Evolutionary conservation across 305 asterid species (phyloP).

Genomic region (Fraxinus platypoda): DNA sequence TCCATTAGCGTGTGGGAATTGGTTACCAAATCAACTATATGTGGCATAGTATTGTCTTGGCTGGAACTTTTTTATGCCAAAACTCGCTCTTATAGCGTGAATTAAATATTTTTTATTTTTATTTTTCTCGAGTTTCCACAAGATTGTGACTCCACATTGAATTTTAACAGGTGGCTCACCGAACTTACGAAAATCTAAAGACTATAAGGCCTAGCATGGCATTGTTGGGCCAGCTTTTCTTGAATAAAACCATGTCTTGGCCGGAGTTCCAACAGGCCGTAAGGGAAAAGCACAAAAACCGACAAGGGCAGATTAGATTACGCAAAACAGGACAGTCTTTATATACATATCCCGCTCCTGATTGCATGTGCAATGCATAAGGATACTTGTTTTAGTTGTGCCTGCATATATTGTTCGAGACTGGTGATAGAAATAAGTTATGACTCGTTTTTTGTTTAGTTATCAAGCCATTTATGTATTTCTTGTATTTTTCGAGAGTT

Average conservation of each 20-base stretch:
- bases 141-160: not conserved
- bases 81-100: not conserved
- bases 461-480: not conserved
- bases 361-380: constrained; percentile 78
- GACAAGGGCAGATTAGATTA: constrained; percentile 71
- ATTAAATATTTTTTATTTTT: not conserved
- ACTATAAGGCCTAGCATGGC: constrained; percentile 94
- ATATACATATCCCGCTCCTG: constrained; percentile 92
- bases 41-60: not conserved
- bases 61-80: constrained; percentile 2
- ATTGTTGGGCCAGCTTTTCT: constrained; percentile 74
- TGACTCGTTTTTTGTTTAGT: not conserved
- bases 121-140: not conserved
- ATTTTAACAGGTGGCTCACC: constrained; percentile 43
- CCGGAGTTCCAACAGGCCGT: constrained; percentile 64
- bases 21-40: not conserved
- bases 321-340: constrained; percentile 74
- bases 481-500: not conserved
- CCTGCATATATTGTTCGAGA: not conserved
- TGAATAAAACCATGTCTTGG: constrained; percentile 79
- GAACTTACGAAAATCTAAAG: constrained; percentile 75
- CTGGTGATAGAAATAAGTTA: constrained; percentile 24
- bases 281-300: constrained; percentile 62
- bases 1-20: not conserved
- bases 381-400: constrained; percentile 1